Percentiles rank a stretch among this genome's conserved stretches.
These are phyloP conservation scores for Phascolomyces articulosus DNA, from an alignment of 371 early-diverging fungal species.

Conservation along the genomic window DNA sequence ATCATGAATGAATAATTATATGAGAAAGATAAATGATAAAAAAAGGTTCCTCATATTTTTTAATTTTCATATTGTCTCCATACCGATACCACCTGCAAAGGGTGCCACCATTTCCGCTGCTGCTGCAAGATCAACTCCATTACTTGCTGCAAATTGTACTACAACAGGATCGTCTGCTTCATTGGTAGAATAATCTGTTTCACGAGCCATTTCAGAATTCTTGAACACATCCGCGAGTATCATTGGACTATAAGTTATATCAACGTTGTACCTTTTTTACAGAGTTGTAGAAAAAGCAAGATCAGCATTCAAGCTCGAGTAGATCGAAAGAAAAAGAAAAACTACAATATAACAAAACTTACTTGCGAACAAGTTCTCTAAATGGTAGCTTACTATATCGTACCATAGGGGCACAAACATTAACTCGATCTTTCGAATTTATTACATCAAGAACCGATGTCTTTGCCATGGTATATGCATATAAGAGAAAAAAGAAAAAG, in stretches of 20 bases:
- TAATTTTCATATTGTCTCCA: background rate
- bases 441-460: conserved; percentile 9
- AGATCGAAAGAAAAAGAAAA: too few species aligned
- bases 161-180: conserved; percentile 80
- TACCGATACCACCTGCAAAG: conserved; percentile 74
- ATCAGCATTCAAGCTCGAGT: background rate
- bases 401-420: conserved; percentile 97
- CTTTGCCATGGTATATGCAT: background rate
- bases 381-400: conserved; percentile 95
- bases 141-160: conserved; percentile 93
- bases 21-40: too few species aligned
- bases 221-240: conserved; percentile 94
- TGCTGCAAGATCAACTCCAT: conserved; percentile 79
- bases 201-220: conserved; percentile 78
- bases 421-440: conserved; percentile 54
- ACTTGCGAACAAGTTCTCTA: conserved; percentile 85
- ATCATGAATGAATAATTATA: too few species aligned
- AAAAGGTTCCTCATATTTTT: too few species aligned
- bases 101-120: conserved; percentile 86
- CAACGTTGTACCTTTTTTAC: conserved; percentile 71
- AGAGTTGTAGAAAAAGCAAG: background rate
- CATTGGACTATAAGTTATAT: conserved; percentile 98
- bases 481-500: background rate
- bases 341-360: conserved; percentile 25
- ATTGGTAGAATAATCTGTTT: conserved; percentile 84